Base-by-base conservation (phyloP, 2,329 filamentous ascomycete genomes). In the Claviceps arundinis region DNA sequence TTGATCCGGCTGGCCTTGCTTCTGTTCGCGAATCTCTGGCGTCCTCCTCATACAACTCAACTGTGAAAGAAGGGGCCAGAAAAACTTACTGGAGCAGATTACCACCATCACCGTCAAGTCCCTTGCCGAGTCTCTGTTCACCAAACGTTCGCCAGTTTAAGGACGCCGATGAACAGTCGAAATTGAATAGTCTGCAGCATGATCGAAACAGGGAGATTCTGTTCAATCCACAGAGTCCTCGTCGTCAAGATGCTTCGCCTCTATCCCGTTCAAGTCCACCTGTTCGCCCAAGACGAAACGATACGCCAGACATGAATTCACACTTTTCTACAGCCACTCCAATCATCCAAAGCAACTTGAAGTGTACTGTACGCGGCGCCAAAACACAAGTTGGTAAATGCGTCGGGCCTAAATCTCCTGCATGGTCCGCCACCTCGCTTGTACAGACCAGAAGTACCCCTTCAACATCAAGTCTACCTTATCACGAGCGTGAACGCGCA, bases 41-140 rank as follows among this genome's bases (percentile, higher is more conserved):
- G 22, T 89, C 85, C 1, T 88, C 85, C 0, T 88, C 85, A 0
- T 87, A 84, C 5, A 80, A 77, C 55, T 87, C 84, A 6, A 87
- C 82, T 2, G 76, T 86, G 8, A 75, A 80, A 37, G 75, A 70
- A 16, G 74, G 71, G 24, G 73, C 73, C 13, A 72, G 64, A 55
- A 74, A 70, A 59, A 70, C 68, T 52, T 67, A 54, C 4, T 52
- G 67, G 48, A 73, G 70, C 59, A 64, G 65, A 19, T 60, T 76
- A 4, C 66, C 72, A n/a, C 69, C 73, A 1, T 66, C 72, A 6
- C 74, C 80, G 11, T 78, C 77, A 11, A 86, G 76, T 52, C 81
- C 81, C 11, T 79, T 81, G 3, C 76, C 78, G 2, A 75, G 81
- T 44, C 82, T 78, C 58, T 80, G 79, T 11, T 83, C 81, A 0